Conservation (phyloP, 2,329 filamentous ascomycete genomes). For the Pestalotiopsis sp. region DNA sequence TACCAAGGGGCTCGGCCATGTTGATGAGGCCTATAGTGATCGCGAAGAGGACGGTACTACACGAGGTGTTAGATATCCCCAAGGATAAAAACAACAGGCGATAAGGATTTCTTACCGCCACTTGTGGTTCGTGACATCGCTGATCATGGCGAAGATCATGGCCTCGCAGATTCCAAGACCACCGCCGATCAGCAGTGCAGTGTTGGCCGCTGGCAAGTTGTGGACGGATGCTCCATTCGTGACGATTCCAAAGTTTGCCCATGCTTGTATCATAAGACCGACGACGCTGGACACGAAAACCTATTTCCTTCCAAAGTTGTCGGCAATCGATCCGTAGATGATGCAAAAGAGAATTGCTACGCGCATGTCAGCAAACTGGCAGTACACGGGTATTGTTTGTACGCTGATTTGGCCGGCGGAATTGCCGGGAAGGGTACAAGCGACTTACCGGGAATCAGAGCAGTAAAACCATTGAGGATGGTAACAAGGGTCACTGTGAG, state of each 20-base stretch:
- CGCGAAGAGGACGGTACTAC: constrained; percentile 10
- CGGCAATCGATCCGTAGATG: constrained; percentile 3
- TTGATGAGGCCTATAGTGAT: not conserved
- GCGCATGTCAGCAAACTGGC: not conserved
- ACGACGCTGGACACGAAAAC: not conserved
- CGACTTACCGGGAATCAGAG: too few species aligned
- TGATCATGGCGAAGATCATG: constrained; percentile 10
- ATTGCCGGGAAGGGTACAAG: too few species aligned
- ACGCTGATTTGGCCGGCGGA: not conserved
- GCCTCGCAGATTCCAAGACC: constrained; percentile 13
- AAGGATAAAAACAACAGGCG: too few species aligned
- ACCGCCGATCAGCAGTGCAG: constrained; percentile 8
- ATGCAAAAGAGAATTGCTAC: constrained; percentile 4
- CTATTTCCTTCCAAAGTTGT: constrained; percentile 4
- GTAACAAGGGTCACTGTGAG: too few species aligned
- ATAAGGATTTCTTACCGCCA: constrained; percentile 10
- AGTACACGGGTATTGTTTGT: not conserved
- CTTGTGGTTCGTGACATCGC: constrained; percentile 1
- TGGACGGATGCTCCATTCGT: not conserved
- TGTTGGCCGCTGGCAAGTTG: not conserved
- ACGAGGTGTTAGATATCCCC: not conserved
- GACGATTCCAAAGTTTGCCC: not conserved
- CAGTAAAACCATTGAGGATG: too few species aligned
- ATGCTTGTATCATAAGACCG: constrained; percentile 3
- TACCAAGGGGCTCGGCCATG: not conserved